Base-by-base conservation (phyloP, 2,329 filamentous ascomycete genomes). In the Beauveria scarabaeidicola region DNA sequence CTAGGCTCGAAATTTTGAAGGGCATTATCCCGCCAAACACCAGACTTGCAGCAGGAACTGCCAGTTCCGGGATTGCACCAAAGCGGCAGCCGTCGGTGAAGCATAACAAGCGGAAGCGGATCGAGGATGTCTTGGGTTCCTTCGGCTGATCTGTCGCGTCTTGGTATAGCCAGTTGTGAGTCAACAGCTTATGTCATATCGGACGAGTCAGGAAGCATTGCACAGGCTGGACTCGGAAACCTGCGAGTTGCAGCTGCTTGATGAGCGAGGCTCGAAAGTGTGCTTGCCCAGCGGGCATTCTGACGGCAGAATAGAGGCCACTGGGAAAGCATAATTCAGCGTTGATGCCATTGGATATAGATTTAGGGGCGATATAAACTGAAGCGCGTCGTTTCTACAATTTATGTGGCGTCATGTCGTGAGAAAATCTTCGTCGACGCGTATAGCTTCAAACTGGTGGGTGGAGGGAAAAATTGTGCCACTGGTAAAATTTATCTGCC, bases 71-170 rank as follows among this genome's bases (percentile, higher is more conserved):
- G n/a, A 13, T 23, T 19, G 11, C 3, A 17, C 11, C 23, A 27
- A 40, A 25, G 7, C 66, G 63, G n/a, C 64, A 64, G 11, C 43
- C 65, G 10, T 64, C 63, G 6, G 40, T 70, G 25, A 67, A 69
- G 17, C 67, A 64, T 25, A 65, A 66, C 29, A 76, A 76, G 65
- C 68, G 69, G 58, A 70, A 66, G 59, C 66, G 69, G 4, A 60
- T 75, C 21, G 69, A 69, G 23, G 72, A 75, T 48, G 63, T 76
- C 32, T 60, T 75, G 43, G 64, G 70, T 23, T 69, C 66, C 13
- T 64, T 72, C 48, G 64, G 66, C 5, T 61, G 60, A 17, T 69
- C 17, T 58, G 19, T 13, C 63, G 17, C 32, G 62, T 23, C 40
- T 4, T 41, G 10, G 8, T 15, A 13, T 10, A 36, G 9, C n/a